phyloP scores from a whole-genome alignment of 805 yeast genomes.

The Metschnikowia lunata region DNA sequence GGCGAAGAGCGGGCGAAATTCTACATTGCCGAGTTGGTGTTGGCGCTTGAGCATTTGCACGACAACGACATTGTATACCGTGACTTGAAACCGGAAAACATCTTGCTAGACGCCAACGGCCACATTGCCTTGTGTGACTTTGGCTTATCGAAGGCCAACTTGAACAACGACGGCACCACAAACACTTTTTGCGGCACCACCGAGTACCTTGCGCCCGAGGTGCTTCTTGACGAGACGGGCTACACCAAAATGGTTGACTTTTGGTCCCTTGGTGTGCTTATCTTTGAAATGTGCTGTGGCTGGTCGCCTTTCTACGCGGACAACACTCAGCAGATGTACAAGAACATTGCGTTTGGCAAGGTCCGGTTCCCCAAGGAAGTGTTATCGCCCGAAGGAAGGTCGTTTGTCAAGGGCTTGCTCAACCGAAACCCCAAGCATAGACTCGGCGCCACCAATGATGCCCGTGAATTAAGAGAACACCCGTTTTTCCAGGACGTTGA shows the following conservation, averaged over 20 bases:
- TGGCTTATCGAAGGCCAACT: constrained; percentile 91
- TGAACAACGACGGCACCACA: constrained; percentile 81
- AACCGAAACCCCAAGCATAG: constrained; percentile 96
- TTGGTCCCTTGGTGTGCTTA: constrained; percentile 95
- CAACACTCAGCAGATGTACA: constrained; percentile 97
- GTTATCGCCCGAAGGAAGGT: constrained; percentile 85
- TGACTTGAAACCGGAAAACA: constrained; percentile 96
- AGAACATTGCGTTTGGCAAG: constrained; percentile 97
- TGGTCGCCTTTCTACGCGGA: constrained; percentile 99
- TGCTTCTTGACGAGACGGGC: constrained; percentile 89
- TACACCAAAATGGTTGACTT: constrained; percentile 99
- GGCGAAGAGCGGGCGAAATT: constrained; percentile 92
- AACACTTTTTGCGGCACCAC: constrained; percentile 98
- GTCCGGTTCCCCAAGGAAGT: constrained; percentile 97
- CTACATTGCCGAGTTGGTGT: constrained; percentile 91
- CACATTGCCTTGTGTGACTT: constrained; percentile 97
- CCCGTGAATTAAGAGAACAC: constrained; percentile 87
- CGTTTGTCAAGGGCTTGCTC: constrained; percentile 90
- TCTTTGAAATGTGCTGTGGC: constrained; percentile 99
- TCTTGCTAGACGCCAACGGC: constrained; percentile 91
- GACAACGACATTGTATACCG: constrained; percentile 95
- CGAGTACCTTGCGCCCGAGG: constrained; percentile 96
- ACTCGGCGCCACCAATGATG: constrained; percentile 86
- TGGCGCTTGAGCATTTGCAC: constrained; percentile 91
- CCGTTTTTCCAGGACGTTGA: constrained; percentile 89